These are phyloP conservation scores for Candida sithepensis DNA, from an alignment of 805 yeast species.

Conservation along the genomic window DNA sequence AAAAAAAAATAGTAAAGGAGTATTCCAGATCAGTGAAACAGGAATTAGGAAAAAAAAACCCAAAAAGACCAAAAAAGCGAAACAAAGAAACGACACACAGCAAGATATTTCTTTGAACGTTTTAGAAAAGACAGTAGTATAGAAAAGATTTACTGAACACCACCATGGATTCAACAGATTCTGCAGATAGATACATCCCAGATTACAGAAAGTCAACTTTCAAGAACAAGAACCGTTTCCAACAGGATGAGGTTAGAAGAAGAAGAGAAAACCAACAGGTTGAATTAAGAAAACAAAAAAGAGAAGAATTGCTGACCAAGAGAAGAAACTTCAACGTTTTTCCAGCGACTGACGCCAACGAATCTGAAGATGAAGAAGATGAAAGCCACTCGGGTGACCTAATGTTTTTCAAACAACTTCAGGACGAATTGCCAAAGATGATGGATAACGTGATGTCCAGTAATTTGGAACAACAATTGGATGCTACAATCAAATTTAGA, in stretches of 20 bases:
- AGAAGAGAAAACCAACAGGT: conserved; percentile 97
- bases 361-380: conserved; percentile 51
- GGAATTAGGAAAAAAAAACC: no score
- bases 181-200: conserved; percentile 84
- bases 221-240: conserved; percentile 91
- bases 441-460: conserved; percentile 72
- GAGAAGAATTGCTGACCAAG: conserved; percentile 92
- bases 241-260: conserved; percentile 94
- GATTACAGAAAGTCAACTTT: conserved; percentile 96
- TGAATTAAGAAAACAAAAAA: conserved; percentile 90
- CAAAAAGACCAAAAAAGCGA: no score
- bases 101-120: neutral
- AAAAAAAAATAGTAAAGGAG: no score
- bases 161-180: conserved; percentile 48
- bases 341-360: conserved; percentile 43
- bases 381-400: conserved; percentile 29
- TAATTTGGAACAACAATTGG: conserved; percentile 75
- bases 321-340: conserved; percentile 68
- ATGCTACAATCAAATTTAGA: conserved; percentile 89
- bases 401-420: conserved; percentile 44
- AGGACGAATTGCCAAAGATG: conserved; percentile 78
- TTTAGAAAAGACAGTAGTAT: no score
- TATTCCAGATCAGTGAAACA: no score
- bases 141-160: neutral
- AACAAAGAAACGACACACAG: neutral